Conservation (phyloP, 2,329 filamentous ascomycete species). For the Lachnellula hyalina region DNA sequence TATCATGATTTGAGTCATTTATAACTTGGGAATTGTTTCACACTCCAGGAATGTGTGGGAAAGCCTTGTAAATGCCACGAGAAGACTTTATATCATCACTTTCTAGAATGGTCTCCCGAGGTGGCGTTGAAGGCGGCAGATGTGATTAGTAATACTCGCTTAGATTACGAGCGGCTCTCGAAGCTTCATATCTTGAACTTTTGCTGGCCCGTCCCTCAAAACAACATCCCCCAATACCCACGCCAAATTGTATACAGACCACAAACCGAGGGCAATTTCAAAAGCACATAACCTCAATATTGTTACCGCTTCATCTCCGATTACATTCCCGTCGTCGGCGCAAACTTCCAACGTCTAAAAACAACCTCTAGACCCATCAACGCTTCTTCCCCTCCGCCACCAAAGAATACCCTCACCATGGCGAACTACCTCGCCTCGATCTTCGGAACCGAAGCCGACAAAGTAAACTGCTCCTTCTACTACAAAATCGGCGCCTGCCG, state of each 20-base stretch:
- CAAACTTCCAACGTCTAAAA: neutral
- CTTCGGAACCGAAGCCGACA: slow-evolving; percentile 99
- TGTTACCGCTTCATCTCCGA: neutral
- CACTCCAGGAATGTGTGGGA: too few species aligned
- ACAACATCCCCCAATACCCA: neutral
- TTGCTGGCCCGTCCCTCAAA: neutral
- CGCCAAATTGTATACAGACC: neutral
- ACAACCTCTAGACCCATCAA: neutral
- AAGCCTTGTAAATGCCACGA: too few species aligned
- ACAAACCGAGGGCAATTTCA: neutral
- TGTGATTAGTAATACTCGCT: neutral
- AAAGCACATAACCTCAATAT: neutral
- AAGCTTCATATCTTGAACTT: neutral
- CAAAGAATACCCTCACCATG: slow-evolving; percentile 47
- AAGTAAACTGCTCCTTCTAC: slow-evolving; percentile 99
- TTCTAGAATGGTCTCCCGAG: too few species aligned
- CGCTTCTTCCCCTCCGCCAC: neutral
- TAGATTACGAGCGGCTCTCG: neutral
- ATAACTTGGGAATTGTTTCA: too few species aligned
- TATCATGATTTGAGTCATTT: too few species aligned
- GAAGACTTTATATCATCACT: too few species aligned
- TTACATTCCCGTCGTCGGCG: neutral
- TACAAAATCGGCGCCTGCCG: slow-evolving; percentile 99
- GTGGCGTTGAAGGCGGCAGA: too few species aligned
- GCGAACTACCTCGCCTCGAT: slow-evolving; percentile 98